Conservation (phyloP, 345 rosid genomes). For the Eucalyptus cloeziana region DNA sequence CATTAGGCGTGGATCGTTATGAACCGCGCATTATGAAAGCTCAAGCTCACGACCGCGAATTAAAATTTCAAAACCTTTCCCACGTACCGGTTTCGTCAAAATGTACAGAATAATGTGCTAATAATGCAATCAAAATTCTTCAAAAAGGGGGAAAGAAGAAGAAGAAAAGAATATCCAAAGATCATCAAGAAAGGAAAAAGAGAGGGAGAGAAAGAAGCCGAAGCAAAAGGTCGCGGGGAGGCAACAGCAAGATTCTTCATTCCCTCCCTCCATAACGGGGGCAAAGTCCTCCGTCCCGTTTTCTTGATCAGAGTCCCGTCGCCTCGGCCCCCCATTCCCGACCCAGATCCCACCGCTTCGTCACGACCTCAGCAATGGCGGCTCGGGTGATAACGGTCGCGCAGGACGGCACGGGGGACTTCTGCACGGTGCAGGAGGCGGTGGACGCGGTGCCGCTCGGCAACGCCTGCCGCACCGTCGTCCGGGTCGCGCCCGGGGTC, state of each 20-base stretch:
- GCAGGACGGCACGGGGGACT: constrained; percentile 68
- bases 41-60: no score
- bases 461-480: constrained; percentile 61
- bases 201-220: not conserved
- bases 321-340: not conserved
- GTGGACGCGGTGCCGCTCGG: constrained; percentile 65
- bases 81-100: no score
- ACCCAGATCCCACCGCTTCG: not conserved
- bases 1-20: not conserved
- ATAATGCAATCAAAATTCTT: not conserved
- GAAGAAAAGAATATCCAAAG: not conserved
- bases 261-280: not conserved
- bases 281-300: not conserved
- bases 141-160: not conserved
- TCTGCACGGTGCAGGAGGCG: constrained; percentile 73
- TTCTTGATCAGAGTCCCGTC: not conserved
- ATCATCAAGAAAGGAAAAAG: not conserved
- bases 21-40: no score
- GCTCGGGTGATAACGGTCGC: constrained; percentile 51
- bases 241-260: not conserved
- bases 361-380: constrained; percentile 18
- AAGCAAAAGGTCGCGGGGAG: not conserved
- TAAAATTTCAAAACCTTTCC: no score
- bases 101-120: not conserved
- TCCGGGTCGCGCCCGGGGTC: constrained; percentile 69